These are phyloP conservation scores for Effrenium voratum DNA, from an alignment of 73 alveolate species.

Conservation along the genomic window DNA sequence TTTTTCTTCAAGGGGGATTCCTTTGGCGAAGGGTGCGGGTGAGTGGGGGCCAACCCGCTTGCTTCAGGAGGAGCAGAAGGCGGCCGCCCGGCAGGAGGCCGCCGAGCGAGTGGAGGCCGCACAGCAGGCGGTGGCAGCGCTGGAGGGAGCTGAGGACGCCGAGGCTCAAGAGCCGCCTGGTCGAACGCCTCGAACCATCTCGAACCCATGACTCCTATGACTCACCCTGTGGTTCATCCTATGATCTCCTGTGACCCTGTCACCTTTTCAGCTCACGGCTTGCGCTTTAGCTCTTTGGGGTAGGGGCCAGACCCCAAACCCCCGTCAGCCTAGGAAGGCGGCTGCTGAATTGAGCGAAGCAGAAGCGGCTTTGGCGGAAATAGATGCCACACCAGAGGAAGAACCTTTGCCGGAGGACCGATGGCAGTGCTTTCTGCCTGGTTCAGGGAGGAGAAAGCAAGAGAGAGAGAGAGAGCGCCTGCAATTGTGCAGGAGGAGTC, in stretches of 20 bases:
- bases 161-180: not conserved
- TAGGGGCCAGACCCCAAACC: too few relatives aligned
- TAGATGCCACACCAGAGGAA: constrained; percentile 83
- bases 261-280: too few relatives aligned
- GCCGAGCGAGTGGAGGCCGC: constrained; percentile 76
- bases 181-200: too few relatives aligned
- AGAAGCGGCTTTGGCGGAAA: constrained; percentile 69
- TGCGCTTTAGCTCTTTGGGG: too few relatives aligned
- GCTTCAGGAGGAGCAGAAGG: constrained; percentile 51
- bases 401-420: constrained; percentile 20
- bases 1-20: not conserved
- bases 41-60: not conserved
- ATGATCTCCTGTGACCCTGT: too few relatives aligned
- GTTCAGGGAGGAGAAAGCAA: not conserved
- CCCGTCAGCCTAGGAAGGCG: constrained; percentile 19
- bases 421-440: not conserved
- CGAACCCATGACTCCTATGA: too few relatives aligned
- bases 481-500: not conserved
- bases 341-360: constrained; percentile 25
- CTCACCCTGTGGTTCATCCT: too few relatives aligned
- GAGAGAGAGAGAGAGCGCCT: not conserved
- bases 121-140: not conserved
- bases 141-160: not conserved
- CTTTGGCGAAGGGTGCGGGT: too few relatives aligned
- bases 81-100: constrained; percentile 58